These are phyloP conservation scores for Recurvomyces mirabilis DNA, from an alignment of 495 filamentous ascomycete genomes.

Conservation along the genomic window DNA sequence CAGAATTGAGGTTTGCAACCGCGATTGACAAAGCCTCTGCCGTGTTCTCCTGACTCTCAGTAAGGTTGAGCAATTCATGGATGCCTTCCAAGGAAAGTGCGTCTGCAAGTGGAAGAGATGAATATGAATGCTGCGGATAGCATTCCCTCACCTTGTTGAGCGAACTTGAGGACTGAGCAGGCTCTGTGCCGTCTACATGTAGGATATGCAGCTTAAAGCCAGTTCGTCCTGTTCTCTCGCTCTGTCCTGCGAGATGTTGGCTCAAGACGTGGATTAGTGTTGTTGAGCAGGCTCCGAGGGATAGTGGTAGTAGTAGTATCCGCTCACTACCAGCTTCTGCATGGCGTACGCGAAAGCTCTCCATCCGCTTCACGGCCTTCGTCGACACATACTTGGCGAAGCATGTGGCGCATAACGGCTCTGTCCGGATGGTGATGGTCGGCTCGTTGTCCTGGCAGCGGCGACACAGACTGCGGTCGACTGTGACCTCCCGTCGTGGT, in stretches of 20 bases:
- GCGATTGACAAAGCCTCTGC: conserved; percentile 38
- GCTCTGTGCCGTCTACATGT: conserved; percentile 34
- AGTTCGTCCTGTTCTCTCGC: conserved; percentile 41
- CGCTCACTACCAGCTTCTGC: conserved; percentile 31
- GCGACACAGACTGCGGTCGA: conserved; percentile 19
- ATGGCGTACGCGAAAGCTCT: conserved; percentile 42
- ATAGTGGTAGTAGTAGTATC: conserved; percentile 65
- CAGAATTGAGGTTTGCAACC: conserved; percentile 48
- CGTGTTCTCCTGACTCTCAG: too few species aligned
- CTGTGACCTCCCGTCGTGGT: not conserved
- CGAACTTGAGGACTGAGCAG: not conserved
- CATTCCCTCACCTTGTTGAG: conserved; percentile 27
- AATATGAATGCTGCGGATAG: conserved; percentile 52
- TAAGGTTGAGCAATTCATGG: not conserved
- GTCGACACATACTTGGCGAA: conserved; percentile 61
- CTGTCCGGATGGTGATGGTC: conserved; percentile 27
- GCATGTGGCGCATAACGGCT: conserved; percentile 51
- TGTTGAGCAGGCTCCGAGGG: conserved; percentile 73
- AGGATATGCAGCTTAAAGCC: conserved; percentile 59
- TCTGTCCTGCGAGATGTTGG: conserved; percentile 50
- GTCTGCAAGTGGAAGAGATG: conserved; percentile 44
- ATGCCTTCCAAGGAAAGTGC: conserved; percentile 32
- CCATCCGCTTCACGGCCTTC: conserved; percentile 72
- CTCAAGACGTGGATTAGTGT: conserved; percentile 65
- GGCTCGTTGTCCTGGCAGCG: conserved; percentile 23